Evolutionary conservation across 805 yeast species (phyloP).

Genomic region (Wickerhamiella nectarea): DNA sequence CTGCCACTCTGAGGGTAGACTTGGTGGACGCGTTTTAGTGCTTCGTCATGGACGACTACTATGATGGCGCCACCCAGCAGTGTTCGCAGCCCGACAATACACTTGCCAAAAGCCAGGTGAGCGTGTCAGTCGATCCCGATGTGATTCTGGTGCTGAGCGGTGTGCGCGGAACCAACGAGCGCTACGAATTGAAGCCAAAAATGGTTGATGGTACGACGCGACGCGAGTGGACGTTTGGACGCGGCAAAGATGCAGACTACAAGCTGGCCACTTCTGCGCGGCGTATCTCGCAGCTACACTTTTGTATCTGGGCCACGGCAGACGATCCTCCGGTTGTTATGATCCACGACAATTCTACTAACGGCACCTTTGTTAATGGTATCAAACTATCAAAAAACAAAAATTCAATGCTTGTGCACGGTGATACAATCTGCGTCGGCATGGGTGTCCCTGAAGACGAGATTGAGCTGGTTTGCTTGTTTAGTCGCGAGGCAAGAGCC

Average conservation of each 20-base stretch:
- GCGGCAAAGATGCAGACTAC: slow-evolving; percentile 55
- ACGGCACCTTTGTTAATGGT: slow-evolving; percentile 82
- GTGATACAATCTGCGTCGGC: slow-evolving; percentile 88
- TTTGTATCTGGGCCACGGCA: slow-evolving; percentile 52
- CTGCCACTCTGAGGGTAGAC: too few species aligned
- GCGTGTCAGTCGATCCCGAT: slow-evolving; percentile 1
- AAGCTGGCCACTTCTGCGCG: slow-evolving; percentile 41
- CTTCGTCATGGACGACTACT: neutral
- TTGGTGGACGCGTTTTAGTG: neutral
- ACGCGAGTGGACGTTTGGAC: slow-evolving; percentile 60
- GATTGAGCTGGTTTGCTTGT: slow-evolving; percentile 32
- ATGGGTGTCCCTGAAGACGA: slow-evolving; percentile 66
- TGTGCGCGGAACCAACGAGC: slow-evolving; percentile 1
- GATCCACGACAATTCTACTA: slow-evolving; percentile 71
- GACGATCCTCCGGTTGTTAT: slow-evolving; percentile 33
- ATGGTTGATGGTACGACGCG: slow-evolving; percentile 15
- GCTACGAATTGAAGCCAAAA: neutral
- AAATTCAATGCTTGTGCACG: slow-evolving; percentile 72
- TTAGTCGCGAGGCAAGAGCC: slow-evolving; percentile 17
- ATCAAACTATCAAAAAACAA: slow-evolving; percentile 58
- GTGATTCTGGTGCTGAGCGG: slow-evolving; percentile 3
- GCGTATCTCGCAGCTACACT: slow-evolving; percentile 62
- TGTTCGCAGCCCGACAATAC: neutral
- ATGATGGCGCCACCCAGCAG: neutral
- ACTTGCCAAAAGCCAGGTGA: neutral